phyloP scores from a whole-genome alignment of 2,329 filamentous ascomycete species.

The Domatiomyces catenatus region DNA sequence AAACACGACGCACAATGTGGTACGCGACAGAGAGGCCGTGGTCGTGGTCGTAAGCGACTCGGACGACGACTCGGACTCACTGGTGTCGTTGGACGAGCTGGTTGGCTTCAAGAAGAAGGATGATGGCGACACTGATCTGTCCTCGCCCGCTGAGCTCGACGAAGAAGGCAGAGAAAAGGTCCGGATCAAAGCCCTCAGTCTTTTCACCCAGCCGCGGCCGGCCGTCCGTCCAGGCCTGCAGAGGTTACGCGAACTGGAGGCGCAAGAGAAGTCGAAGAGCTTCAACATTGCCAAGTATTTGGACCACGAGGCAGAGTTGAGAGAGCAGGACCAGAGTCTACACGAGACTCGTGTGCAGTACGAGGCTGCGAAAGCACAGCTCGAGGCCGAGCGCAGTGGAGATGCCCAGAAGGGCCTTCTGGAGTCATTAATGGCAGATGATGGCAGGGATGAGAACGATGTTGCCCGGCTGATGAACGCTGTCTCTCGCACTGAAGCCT shows the following conservation, averaged over 20 bases:
- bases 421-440: constrained; percentile 7
- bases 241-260: constrained; percentile 13
- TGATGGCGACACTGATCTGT: constrained; percentile 3
- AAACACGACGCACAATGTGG: constrained; percentile 33
- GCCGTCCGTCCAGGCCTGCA: constrained; percentile 11
- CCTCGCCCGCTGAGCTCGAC: constrained; percentile 10
- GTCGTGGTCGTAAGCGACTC: constrained; percentile 45
- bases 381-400: constrained; percentile 28
- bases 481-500: constrained; percentile 45
- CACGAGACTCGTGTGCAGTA: constrained; percentile 18
- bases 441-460: constrained; percentile 23
- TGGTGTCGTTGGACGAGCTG: constrained; percentile 38
- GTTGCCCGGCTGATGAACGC: constrained; percentile 39
- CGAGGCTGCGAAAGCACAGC: constrained; percentile 27
- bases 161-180: constrained; percentile 12
- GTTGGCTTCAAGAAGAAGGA: constrained; percentile 20
- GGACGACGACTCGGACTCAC: constrained; percentile 51
- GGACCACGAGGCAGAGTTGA: constrained; percentile 42
- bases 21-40: constrained; percentile 39
- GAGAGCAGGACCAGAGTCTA: constrained; percentile 33
- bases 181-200: constrained; percentile 7
- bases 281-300: constrained; percentile 7
- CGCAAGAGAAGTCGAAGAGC: constrained; percentile 9
- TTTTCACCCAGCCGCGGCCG: constrained; percentile 10
- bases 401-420: neutral